Conservation (phyloP, 2,329 filamentous ascomycete species). For the Biscogniauxia marginata region DNA sequence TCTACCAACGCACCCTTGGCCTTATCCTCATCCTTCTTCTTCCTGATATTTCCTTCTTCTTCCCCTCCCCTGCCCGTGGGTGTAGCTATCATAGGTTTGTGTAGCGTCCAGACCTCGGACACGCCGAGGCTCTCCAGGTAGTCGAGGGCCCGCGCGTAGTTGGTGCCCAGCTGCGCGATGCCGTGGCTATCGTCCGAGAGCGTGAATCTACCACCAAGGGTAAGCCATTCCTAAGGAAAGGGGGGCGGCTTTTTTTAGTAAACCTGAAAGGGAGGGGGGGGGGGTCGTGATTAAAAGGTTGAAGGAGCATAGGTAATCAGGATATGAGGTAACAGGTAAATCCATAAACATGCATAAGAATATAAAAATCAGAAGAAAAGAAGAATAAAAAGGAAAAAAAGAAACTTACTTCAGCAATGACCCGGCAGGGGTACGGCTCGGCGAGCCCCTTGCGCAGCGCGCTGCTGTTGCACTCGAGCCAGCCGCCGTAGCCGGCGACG, state of each 20-base stretch:
- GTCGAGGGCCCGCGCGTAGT: slow-evolving; percentile 69
- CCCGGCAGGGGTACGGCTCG: slow-evolving; percentile 82
- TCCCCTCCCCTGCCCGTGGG: too few relatives aligned
- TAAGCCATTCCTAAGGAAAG: slow-evolving; percentile 61
- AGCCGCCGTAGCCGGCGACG: slow-evolving; percentile 70
- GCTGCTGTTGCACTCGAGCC: slow-evolving; percentile 87
- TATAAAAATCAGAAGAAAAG: neutral
- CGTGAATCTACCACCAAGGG: slow-evolving; percentile 76
- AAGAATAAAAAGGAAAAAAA: slow-evolving; percentile 6
- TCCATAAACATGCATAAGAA: neutral
- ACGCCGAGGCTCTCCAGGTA: slow-evolving; percentile 70
- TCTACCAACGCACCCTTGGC: too few relatives aligned
- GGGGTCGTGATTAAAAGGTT: too few relatives aligned
- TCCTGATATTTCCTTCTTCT: too few relatives aligned
- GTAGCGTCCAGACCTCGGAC: slow-evolving; percentile 57
- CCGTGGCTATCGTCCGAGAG: slow-evolving; percentile 95
- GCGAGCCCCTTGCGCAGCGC: slow-evolving; percentile 84
- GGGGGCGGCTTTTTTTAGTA: slow-evolving; percentile 9
- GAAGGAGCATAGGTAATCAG: too few relatives aligned
- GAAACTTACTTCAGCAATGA: slow-evolving; percentile 69
- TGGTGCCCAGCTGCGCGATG: slow-evolving; percentile 80
- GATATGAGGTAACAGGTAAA: too few relatives aligned
- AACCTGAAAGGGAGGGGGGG: neutral
- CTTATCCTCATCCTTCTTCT: too few relatives aligned
- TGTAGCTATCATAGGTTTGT: too few relatives aligned